Evolutionary conservation across 2,329 filamentous ascomycete species (phyloP), one percentile per base, ranked within the genome.

Genomic region (Podosphaera xanthii): DNA sequence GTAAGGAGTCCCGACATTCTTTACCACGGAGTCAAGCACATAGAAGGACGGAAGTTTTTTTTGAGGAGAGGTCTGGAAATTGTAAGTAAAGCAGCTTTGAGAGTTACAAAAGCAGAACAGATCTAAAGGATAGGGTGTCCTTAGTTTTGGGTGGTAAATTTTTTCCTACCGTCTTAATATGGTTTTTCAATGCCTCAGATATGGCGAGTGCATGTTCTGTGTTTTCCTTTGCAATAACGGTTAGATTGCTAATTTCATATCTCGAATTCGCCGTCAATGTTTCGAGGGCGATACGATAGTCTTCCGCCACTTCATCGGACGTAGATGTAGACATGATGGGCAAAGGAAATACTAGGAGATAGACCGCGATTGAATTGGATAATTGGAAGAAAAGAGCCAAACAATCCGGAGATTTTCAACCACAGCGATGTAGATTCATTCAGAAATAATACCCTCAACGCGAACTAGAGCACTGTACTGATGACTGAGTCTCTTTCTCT

Each of bases 1-100:
- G 72, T 98, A 98, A 6, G 92, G 92, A 0, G 91, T 96, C 62
- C 92, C 92, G 62, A 98, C 89, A 75, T 98, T 97, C 73, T 98
- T 98, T 69, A 94, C 90, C 62, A 98, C 91, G 14, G 91, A 97
- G 73, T 98, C 92, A 68, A 98, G 83, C 64, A 98, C 87, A 72
- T 97, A 98, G 35, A 98, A 78, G n/a, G 92, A 88, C 22, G 92
- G 90, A 2, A 98, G 76, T 69, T 97, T 98, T 71, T 89, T 90
- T 62, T 82, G 79, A 46, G 92, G 89, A 53, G 88, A 81, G 59
- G 86, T 87, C 92, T 98, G 58, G 58, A 54, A 66, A 59, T 60
- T 61, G 62, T 65, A 65, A 66, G 62, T 64, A 62, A 65, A 63
- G 31, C 55, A 44, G 14, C 34, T 48, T 35, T 9, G n/a, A 36